Base-by-base conservation (phyloP, 106 monocot species). In the Dioscorea dumetorum region DNA sequence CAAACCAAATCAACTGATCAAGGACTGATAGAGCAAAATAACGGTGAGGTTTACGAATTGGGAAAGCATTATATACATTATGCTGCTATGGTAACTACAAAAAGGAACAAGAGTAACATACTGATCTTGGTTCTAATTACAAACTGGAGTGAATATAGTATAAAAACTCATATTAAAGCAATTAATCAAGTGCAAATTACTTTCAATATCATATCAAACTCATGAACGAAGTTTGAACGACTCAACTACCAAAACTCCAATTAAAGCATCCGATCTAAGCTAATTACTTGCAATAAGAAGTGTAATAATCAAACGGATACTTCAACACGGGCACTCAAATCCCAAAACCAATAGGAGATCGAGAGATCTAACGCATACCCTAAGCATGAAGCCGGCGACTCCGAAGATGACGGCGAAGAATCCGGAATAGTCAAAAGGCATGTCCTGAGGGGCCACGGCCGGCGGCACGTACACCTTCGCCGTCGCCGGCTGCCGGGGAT, bases 351-450 rank as follows among this genome's bases (percentile, higher is more conserved):
- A 19, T 3, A 54, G 54, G 19, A 5, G 54, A 54, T 54, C 15
- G 5, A 54, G 54, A 19, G 54, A 54, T 54, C 18, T 4, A 54
- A 35, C 7, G 66, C 60, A 32, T 78, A 83, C 83, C 2, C 83
- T 83, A 50, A 87, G 72, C 77, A 83, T 83, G 65, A 81, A 80
- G 53, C 87, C 87, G 49, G 66, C 5, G 75, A 83, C 77, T 51
- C 80, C 83, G 49, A 83, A 72, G 68, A 83, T 31, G 50, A 87
- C 83, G 77, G 87, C 87, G 58, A 87, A 68, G 58, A 87, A 87
- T 4, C 87, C 83, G 3, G 87, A 62, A 66, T 87, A 87, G 75
- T 87, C 83, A 49, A 87, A 58, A 57, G 87, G 87, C 2, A 87
- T 80, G 70, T 87, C 87, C 74, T 83, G 83, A 22, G 77, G 60